phyloP scores from a whole-genome alignment of 331 rosid genomes.

The Phaseolus coccineus region DNA sequence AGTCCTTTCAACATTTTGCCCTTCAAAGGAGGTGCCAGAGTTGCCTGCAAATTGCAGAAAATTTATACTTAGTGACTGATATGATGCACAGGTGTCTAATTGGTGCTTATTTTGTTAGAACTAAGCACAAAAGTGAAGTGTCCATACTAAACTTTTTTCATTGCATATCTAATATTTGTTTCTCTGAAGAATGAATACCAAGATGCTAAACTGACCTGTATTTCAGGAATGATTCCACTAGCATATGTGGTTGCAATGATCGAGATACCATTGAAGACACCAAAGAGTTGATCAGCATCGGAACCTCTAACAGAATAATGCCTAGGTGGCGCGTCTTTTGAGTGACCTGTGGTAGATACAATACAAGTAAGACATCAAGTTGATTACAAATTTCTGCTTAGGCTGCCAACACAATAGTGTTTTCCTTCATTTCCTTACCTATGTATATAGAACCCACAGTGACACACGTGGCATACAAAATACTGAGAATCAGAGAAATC shows the following conservation, averaged over 20 bases:
- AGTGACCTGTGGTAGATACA: conserved; percentile 57
- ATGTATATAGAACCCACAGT: conserved; percentile 65
- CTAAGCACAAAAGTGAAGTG: not conserved
- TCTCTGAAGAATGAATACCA: conserved; percentile 17
- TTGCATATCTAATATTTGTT: not conserved
- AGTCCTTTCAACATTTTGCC: conserved; percentile 90
- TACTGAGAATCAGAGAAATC: conserved; percentile 65
- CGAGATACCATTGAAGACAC: conserved; percentile 73
- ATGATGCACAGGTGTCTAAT: not conserved
- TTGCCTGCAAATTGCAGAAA: conserved; percentile 63
- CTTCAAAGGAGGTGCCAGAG: conserved; percentile 77
- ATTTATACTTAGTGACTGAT: not conserved
- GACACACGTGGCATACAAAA: conserved; percentile 61
- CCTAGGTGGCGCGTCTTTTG: conserved; percentile 60
- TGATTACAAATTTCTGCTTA: conserved; percentile 34
- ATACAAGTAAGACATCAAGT: conserved; percentile 35
- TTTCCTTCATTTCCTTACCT: conserved; percentile 55
- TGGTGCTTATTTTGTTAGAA: conserved; percentile 29
- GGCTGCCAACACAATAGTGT: conserved; percentile 5
- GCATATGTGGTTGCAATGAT: conserved; percentile 75
- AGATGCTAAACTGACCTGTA: conserved; percentile 61
- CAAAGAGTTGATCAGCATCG: conserved; percentile 48
- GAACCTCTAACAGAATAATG: conserved; percentile 61
- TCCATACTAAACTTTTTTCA: no score
- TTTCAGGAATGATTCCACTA: conserved; percentile 84